These are phyloP conservation scores for Pseudogymnoascus sp. DNA, from an alignment of 2,329 filamentous ascomycete species.

Conservation along the genomic window DNA sequence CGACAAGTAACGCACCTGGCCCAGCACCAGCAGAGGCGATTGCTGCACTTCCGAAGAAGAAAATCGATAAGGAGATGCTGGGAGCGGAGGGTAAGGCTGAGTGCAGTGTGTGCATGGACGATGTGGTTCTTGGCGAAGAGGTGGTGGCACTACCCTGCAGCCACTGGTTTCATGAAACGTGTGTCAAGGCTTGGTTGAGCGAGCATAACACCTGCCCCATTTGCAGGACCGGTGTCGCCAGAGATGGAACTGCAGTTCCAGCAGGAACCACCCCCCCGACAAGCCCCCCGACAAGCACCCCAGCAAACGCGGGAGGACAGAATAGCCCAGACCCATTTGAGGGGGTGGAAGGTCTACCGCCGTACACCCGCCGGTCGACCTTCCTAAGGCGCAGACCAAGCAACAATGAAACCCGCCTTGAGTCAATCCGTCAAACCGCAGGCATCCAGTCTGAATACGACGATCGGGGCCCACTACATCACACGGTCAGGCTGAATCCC, in stretches of 20 bases:
- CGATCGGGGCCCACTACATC: neutral
- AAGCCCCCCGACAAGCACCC: neutral
- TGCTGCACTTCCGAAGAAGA: conserved; percentile 60
- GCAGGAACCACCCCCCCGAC: conserved; percentile 9
- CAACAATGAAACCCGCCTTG: neutral
- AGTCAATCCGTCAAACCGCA: neutral
- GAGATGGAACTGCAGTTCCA: conserved; percentile 15
- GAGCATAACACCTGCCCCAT: conserved; percentile 92
- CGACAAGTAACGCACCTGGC: conserved; percentile 66
- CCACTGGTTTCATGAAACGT: conserved; percentile 87
- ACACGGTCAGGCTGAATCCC: neutral
- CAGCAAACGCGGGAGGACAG: neutral
- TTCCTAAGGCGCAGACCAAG: neutral
- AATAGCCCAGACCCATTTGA: neutral
- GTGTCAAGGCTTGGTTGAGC: conserved; percentile 73
- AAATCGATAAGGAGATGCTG: conserved; percentile 62
- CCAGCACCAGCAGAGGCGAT: conserved; percentile 74
- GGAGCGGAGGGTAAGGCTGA: conserved; percentile 60
- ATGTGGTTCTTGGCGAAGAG: conserved; percentile 62
- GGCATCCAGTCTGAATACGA: neutral
- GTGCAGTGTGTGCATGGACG: conserved; percentile 93
- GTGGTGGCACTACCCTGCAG: conserved; percentile 75
- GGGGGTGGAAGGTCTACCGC: neutral
- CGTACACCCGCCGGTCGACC: neutral
- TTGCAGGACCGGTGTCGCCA: conserved; percentile 44